phyloP scores from a whole-genome alignment of 352 stramenopile species.

The Globisporangium spiculum region DNA sequence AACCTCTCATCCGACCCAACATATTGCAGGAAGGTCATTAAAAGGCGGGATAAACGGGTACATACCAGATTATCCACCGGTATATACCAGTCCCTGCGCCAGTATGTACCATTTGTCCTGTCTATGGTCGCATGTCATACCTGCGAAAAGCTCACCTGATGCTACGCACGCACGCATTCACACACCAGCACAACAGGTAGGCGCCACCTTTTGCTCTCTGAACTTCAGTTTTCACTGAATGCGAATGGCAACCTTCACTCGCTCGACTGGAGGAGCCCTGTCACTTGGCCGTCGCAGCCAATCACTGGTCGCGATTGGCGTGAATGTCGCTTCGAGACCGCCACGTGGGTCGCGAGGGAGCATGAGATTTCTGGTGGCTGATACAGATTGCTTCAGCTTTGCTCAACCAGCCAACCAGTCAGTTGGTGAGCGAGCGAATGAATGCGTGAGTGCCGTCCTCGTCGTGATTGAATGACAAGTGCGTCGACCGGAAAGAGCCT shows the following conservation, averaged over 20 bases:
- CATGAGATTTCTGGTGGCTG: background rate
- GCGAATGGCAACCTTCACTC: background rate
- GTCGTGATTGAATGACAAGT: background rate
- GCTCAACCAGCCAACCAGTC: background rate
- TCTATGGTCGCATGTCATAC: background rate
- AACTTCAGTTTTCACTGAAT: background rate
- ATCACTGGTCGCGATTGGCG: slow-evolving; percentile 1
- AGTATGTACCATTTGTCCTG: background rate
- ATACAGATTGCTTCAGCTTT: background rate
- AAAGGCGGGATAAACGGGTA: background rate
- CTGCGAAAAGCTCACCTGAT: background rate
- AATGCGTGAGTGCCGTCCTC: background rate
- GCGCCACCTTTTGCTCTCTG: too few species aligned
- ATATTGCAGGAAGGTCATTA: background rate
- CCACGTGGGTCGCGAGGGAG: background rate
- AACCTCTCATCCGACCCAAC: background rate
- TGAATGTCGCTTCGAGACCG: background rate
- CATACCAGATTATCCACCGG: background rate
- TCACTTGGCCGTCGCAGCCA: background rate
- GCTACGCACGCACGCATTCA: background rate
- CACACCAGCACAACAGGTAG: background rate
- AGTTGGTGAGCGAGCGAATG: background rate
- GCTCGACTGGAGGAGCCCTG: background rate
- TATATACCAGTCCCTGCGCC: background rate
- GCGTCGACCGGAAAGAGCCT: background rate